Evolutionary conservation across 208 protist species (phyloP).

Genomic region (Wallacemonas rigidus): DNA sequence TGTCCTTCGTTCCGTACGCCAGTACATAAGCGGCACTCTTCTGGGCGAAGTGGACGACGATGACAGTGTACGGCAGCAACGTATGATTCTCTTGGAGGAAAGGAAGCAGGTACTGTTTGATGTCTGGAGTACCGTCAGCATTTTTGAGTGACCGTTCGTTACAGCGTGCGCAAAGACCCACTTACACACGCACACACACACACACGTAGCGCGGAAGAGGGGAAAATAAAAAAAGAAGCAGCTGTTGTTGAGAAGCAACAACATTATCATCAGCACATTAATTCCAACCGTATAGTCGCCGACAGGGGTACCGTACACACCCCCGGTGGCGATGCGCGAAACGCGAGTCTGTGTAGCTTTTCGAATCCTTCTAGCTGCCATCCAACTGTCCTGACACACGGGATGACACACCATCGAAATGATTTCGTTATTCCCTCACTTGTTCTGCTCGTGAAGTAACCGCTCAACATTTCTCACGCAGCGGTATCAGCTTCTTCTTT

Average conservation of each 20-base stretch:
- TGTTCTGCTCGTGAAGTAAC: background rate
- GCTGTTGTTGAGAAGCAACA: no score
- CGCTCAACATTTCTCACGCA: background rate
- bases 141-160: constrained; percentile 32
- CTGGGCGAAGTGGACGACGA: constrained; percentile 68
- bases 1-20: constrained; percentile 52
- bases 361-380: no score
- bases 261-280: no score
- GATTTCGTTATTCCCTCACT: background rate
- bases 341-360: no score
- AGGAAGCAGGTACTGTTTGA: constrained; percentile 70
- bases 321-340: no score
- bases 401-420: no score
- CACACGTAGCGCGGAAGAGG: background rate
- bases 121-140: constrained; percentile 67
- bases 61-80: constrained; percentile 70
- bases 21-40: constrained; percentile 43
- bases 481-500: background rate
- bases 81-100: constrained; percentile 56
- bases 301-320: no score
- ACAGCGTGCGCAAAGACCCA: background rate
- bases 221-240: no score
- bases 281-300: no score
- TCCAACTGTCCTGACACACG: no score
- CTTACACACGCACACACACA: background rate